A percentile compares a stretch with the other conserved stretches of the same genome.
Evolutionary conservation across 257 asterid genomes (phyloP).

Genomic region (Solanum arcanum): DNA sequence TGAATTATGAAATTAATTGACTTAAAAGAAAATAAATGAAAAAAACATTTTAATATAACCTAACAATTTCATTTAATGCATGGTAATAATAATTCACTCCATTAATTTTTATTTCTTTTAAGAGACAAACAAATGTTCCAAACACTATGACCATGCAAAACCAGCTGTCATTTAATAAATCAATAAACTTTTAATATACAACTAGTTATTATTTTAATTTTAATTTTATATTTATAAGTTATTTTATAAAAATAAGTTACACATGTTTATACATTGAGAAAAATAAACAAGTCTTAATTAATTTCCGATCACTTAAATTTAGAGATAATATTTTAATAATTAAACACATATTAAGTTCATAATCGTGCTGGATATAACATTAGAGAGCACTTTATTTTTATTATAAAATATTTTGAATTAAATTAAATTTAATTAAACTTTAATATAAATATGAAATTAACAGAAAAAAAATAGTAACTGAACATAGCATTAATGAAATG

Average conservation of each 20-base stretch:
- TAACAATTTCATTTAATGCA: background rate
- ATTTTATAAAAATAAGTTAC: background rate
- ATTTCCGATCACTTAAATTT: background rate
- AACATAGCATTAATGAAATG: background rate
- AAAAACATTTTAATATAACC: background rate
- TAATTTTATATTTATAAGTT: background rate
- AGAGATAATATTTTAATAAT: background rate
- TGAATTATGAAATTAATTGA: background rate
- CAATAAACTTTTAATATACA: background rate
- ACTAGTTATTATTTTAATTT: background rate
- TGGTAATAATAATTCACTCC: background rate
- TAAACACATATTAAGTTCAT: background rate
- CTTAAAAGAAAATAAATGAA: background rate
- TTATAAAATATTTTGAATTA: accelerated
- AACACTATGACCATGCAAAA: background rate
- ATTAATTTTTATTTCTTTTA: background rate
- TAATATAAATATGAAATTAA: accelerated
- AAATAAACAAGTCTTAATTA: background rate
- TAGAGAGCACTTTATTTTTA: accelerated
- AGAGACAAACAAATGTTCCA: background rate
- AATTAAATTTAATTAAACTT: accelerated
- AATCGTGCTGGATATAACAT: too few species aligned
- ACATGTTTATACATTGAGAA: background rate
- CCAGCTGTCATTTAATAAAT: background rate
- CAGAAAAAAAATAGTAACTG: background rate